Evolutionary conservation across 352 stramenopile species (phyloP), one percentile per base, ranked within the genome.

Genomic region (Pythium volutum): DNA sequence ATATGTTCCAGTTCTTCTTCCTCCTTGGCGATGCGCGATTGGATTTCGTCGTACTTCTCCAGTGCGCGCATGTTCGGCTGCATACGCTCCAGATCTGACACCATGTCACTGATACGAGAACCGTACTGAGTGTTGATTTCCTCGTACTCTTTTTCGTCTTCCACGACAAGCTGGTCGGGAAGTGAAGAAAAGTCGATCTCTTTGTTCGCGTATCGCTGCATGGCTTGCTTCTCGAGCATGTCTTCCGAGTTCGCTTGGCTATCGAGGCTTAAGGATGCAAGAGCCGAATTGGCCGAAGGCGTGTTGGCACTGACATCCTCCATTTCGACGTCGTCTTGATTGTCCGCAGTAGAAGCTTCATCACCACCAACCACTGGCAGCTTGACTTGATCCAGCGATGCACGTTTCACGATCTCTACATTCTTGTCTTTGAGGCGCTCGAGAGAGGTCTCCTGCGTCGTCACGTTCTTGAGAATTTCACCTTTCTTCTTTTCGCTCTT

Each of bases 21-120:
- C 69, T 93, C 84, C 25, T 81, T 85, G 1, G 73, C 69, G 53
- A 95, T 91, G 34, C 84, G 79, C 22, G 70, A 74, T 67, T 93
- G 82, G 27, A 95, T 94, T 57, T 89, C 83, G 45, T 92, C 83
- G 39, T 88, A 95, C 55, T 93, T 93, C 47, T 95, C 80, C n/a
- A 94, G 55, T 0, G 87, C 87, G 8, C 97, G 97, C 95, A 99
- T 98, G 67, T 99, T 99, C 5, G 97, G 97, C 51, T 97, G 88
- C 78, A 99, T 98, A 4, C 81, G 80, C 41, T 99, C 96, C 59
- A 99, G 54, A 46, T 97, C 87, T 2, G 80, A 74, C 0, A 87
- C 64, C 48, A 96, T 54, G 14, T 79, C 67, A 31, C 68, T 68
- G 57, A 96, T 89, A 6, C 75, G 73, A 50, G 85, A 74, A 31